Base-by-base conservation (phyloP, 805 yeast species). In the Candida verbasci region DNA sequence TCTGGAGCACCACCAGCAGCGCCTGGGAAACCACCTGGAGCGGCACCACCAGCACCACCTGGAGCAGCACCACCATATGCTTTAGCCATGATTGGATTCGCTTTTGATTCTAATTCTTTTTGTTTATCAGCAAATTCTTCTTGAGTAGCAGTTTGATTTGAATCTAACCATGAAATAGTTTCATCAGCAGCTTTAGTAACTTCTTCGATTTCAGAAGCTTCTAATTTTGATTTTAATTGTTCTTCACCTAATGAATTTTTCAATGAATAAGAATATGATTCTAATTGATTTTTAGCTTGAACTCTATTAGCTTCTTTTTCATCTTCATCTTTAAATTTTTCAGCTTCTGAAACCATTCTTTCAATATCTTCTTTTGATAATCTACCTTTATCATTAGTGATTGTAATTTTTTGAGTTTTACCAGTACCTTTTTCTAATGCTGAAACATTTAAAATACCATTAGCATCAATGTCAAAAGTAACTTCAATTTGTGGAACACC, bases 401-500 rank as follows among this genome's bases (percentile, higher is more conserved):
- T 91, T 65, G 97, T 89, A 62, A 89, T 91, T 82, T 91, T 83
- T 75, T 83, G 87, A 53, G 95, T 72, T 78, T 89, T 91, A 76
- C 97, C 97, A 48, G 97, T 91, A 74, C 96, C 96, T 80, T 91
- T 89, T 76, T 89, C 97, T 53, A 88, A 76, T 43, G 97, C 97
- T 51, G 94, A 82, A 41, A 89, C 97, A 68, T 89, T 89, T 70
- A 89, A 75, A 70, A 89, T 89, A 76, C 97, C 97, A 69, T 89
- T 89, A 50, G 97, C 96, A 68, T 89, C 97, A 58, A 89, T 74
- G 67, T 89, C 97, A 62, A 89, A 89, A 56, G 96, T 89, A 51
- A 89, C 97, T 78, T 89, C 97, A 56, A 89, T 83, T 75, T 88
- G 96, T 60, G 97, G 97, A 49, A 85, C 94, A 78, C 97, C 97